Conservation (phyloP, 2,329 filamentous ascomycete species). For the Fusarium sarcochroum region DNA sequence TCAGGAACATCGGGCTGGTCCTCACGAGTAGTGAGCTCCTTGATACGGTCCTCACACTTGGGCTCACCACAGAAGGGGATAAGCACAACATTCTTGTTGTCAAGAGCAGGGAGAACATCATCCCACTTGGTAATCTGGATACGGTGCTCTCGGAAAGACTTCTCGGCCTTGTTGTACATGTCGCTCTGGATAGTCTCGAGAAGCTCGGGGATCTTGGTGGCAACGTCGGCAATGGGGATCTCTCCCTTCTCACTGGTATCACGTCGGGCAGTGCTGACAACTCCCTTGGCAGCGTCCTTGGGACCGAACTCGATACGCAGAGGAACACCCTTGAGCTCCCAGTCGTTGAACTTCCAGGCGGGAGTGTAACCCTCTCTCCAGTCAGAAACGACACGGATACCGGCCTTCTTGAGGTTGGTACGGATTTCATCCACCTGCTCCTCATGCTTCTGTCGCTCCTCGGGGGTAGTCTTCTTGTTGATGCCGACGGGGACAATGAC, state of each 20-base stretch:
- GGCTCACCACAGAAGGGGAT: slow-evolving; percentile 88
- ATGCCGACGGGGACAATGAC: slow-evolving; percentile 94
- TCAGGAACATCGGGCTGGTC: slow-evolving; percentile 68
- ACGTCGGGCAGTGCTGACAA: slow-evolving; percentile 87
- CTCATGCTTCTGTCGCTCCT: slow-evolving; percentile 82
- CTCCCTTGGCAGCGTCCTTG: slow-evolving; percentile 88
- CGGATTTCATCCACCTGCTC: slow-evolving; percentile 81
- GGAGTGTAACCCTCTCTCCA: slow-evolving; percentile 92
- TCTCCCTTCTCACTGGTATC: slow-evolving; percentile 88
- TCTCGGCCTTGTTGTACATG: slow-evolving; percentile 82
- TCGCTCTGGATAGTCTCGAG: slow-evolving; percentile 92
- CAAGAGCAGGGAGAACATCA: slow-evolving; percentile 89
- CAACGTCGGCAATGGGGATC: slow-evolving; percentile 81
- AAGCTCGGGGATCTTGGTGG: slow-evolving; percentile 80
- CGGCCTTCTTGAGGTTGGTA: slow-evolving; percentile 76
- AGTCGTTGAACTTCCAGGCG: slow-evolving; percentile 99
- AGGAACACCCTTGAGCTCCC: slow-evolving; percentile 96
- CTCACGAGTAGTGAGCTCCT: slow-evolving; percentile 87
- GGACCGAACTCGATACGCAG: slow-evolving; percentile 96
- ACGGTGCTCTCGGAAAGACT: slow-evolving; percentile 83
- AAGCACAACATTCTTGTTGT: slow-evolving; percentile 91
- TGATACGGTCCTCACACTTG: slow-evolving; percentile 94
- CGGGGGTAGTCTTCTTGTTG: slow-evolving; percentile 86
- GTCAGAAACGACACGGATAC: slow-evolving; percentile 85
- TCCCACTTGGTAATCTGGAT: slow-evolving; percentile 88